These are phyloP conservation scores for Xylariomycetidae sp. DNA, from an alignment of 2,329 filamentous ascomycete species.

Conservation along the genomic window DNA sequence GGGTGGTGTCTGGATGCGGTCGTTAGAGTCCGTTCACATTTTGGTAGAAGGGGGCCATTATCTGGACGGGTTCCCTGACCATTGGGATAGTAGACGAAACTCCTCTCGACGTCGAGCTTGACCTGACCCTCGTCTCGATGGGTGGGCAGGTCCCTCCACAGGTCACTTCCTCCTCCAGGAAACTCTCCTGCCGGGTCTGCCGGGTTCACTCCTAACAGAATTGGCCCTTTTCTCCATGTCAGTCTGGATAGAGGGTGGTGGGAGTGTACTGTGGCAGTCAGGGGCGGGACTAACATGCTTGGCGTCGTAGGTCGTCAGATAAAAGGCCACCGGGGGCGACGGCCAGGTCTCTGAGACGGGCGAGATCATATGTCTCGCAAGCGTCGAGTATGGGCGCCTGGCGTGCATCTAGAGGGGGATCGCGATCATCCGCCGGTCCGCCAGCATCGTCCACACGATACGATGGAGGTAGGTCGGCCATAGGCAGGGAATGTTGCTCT, in stretches of 20 bases:
- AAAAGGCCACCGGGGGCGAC: slow-evolving; percentile 61
- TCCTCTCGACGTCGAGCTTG: slow-evolving; percentile 82
- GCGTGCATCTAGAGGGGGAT: too few relatives aligned
- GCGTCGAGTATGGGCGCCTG: slow-evolving; percentile 51
- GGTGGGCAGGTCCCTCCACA: slow-evolving; percentile 59
- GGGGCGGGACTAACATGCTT: slow-evolving; percentile 62
- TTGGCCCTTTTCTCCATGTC: slow-evolving; percentile 33
- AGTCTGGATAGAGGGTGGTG: too few relatives aligned
- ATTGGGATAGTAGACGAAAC: slow-evolving; percentile 94
- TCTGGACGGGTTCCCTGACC: slow-evolving; percentile 54
- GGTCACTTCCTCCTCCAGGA: slow-evolving; percentile 14
- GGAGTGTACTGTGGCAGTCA: slow-evolving; percentile 1
- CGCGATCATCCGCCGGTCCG: too few relatives aligned
- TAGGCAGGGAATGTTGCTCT: too few relatives aligned
- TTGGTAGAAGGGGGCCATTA: too few relatives aligned
- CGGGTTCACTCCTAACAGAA: slow-evolving; percentile 34
- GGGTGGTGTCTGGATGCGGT: slow-evolving; percentile 51
- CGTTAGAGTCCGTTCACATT: too few relatives aligned
- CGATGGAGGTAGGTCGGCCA: too few relatives aligned
- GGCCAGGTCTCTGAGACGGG: slow-evolving; percentile 51
- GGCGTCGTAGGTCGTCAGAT: slow-evolving; percentile 59
- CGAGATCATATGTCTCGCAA: slow-evolving; percentile 52
- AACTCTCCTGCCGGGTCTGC: slow-evolving; percentile 9
- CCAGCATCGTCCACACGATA: too few relatives aligned
- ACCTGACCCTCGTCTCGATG: slow-evolving; percentile 91